phyloP scores from a whole-genome alignment of 495 filamentous ascomycete species.

The Monascus purpureus region DNA sequence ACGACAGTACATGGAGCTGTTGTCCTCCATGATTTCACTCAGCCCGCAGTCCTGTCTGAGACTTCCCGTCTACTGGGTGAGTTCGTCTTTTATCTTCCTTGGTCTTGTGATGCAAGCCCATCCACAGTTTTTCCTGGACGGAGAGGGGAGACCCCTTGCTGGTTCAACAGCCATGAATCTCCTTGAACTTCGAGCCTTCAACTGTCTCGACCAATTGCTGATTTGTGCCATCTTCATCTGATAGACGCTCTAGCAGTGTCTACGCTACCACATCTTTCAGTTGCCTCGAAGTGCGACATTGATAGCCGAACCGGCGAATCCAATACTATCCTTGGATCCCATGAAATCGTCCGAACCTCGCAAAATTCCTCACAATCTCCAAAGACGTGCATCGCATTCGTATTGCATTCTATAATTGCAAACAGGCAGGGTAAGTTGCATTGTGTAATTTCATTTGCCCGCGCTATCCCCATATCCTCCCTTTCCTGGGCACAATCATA shows the following conservation, averaged over 20 bases:
- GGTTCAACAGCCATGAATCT: too few relatives aligned
- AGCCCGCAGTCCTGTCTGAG: constrained; percentile 51
- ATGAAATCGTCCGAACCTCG: constrained; percentile 63
- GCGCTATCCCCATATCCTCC: too few relatives aligned
- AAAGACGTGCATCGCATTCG: constrained; percentile 63
- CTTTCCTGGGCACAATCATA: too few relatives aligned
- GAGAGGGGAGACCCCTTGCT: too few relatives aligned
- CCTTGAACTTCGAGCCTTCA: background rate
- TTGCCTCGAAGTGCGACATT: constrained; percentile 78
- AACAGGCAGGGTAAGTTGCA: constrained; percentile 50
- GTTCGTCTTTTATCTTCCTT: constrained; percentile 17
- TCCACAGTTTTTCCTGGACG: too few relatives aligned
- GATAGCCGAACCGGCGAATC: constrained; percentile 32
- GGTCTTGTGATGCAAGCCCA: too few relatives aligned
- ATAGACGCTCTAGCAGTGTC: constrained; percentile 56
- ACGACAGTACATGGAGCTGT: constrained; percentile 73
- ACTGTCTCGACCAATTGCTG: background rate
- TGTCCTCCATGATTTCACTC: constrained; percentile 74
- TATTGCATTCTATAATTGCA: constrained; percentile 55
- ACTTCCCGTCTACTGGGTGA: constrained; percentile 60
- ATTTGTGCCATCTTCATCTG: constrained; percentile 1
- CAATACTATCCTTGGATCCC: constrained; percentile 38
- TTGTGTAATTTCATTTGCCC: background rate
- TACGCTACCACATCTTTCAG: constrained; percentile 57
- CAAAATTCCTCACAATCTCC: constrained; percentile 55